Percentiles rank a stretch among this genome's conserved stretches.
Conservation (phyloP, 1,284 basidiomycete species). For the Microbotryum silenes-acaulis region DNA sequence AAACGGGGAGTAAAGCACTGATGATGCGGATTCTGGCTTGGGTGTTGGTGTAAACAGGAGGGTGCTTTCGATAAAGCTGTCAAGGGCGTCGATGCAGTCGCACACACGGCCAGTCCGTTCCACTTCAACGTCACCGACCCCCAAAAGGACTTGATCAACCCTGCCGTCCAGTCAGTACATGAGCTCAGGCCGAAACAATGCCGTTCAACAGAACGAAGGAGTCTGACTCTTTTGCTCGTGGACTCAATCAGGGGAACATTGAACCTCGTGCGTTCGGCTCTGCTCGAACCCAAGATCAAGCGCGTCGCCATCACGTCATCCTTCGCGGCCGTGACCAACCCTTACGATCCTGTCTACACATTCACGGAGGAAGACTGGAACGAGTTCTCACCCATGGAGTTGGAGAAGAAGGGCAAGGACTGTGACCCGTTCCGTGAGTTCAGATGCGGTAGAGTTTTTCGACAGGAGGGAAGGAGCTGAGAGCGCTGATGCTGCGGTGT, state of each 20-base stretch:
- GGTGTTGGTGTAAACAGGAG: conserved; percentile 17
- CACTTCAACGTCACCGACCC: conserved; percentile 36
- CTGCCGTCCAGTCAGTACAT: conserved; percentile 40
- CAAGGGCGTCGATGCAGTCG: conserved; percentile 42
- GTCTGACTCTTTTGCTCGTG: too few relatives aligned
- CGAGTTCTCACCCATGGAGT: conserved; percentile 21
- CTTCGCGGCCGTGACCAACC: conserved; percentile 39
- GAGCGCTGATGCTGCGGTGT: too few relatives aligned
- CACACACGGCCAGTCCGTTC: conserved; percentile 36
- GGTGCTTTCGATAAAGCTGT: conserved; percentile 44
- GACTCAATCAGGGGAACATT: conserved; percentile 38
- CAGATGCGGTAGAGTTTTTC: neutral
- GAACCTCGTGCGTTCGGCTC: conserved; percentile 41
- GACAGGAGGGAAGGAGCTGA: neutral
- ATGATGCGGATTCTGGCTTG: too few relatives aligned
- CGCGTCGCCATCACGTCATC: conserved; percentile 46
- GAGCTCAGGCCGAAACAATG: too few relatives aligned
- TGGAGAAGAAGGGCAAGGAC: conserved; percentile 33
- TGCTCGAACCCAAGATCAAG: conserved; percentile 39
- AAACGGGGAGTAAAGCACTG: too few relatives aligned
- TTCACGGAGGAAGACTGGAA: conserved; percentile 37
- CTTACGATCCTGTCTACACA: conserved; percentile 21
- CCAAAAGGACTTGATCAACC: conserved; percentile 42
- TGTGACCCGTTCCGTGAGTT: conserved; percentile 13
- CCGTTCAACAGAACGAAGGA: too few relatives aligned